A percentile compares a stretch with the other conserved stretches of the same genome.
phyloP scores from a whole-genome alignment of 306 rosid species.

The Sicyos baderoa region DNA sequence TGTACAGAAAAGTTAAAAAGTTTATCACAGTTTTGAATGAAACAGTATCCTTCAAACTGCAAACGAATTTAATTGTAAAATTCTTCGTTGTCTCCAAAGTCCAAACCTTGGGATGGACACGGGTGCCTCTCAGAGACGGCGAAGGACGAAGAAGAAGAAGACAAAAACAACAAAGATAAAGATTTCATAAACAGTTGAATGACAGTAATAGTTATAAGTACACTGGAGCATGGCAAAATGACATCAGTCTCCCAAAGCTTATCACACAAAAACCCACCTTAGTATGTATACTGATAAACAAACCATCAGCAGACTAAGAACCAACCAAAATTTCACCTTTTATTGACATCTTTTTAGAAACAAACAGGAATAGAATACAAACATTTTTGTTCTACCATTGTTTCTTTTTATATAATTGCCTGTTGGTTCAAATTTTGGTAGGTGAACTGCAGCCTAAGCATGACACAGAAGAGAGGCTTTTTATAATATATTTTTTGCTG shows the following conservation, averaged over 20 bases:
- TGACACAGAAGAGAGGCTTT: slow-evolving; percentile 34
- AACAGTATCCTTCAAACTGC: neutral
- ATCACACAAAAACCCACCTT: slow-evolving; percentile 16
- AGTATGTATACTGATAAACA: neutral
- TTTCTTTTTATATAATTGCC: slow-evolving; percentile 19
- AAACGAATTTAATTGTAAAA: too few species aligned
- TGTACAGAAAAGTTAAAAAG: neutral
- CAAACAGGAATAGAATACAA: slow-evolving; percentile 4
- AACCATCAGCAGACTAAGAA: neutral
- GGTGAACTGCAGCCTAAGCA: slow-evolving; percentile 73
- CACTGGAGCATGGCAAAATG: slow-evolving; percentile 28
- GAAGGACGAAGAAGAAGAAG: slow-evolving; percentile 6
- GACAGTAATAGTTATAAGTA: slow-evolving; percentile 50
- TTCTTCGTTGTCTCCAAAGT: too few species aligned
- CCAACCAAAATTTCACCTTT: slow-evolving; percentile 10
- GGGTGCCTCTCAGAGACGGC: neutral
- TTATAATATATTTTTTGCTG: neutral
- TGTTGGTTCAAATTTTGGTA: slow-evolving; percentile 49
- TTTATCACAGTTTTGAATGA: neutral
- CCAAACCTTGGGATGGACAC: too few species aligned
- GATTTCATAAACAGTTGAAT: slow-evolving; percentile 35
- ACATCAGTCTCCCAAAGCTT: neutral
- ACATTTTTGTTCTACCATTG: slow-evolving; percentile 12
- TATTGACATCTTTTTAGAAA: neutral
- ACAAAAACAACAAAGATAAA: slow-evolving; percentile 33